Percentiles rank a stretch among this genome's conserved stretches.
These are phyloP conservation scores for Aspergillus thermomutatus DNA, from an alignment of 2,329 filamentous ascomycete genomes.

Conservation along the genomic window DNA sequence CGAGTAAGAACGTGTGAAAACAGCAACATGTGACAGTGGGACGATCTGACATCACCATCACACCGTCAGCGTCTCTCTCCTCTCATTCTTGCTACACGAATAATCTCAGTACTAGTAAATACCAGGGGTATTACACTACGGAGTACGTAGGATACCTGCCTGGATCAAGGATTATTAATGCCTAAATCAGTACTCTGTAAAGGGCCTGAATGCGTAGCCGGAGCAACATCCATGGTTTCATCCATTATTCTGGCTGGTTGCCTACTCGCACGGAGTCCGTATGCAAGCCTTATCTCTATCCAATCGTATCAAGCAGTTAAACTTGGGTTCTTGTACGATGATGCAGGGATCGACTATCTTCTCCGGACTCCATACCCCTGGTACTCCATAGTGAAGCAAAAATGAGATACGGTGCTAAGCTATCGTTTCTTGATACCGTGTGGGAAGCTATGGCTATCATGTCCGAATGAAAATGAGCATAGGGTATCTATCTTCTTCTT, in stretches of 20 bases:
- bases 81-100: not conserved
- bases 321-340: not conserved
- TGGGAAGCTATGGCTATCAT: not conserved
- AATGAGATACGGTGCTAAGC: not conserved
- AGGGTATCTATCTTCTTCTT: not conserved
- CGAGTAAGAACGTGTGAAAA: not conserved
- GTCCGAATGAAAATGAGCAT: not conserved
- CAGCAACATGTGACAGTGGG: not conserved
- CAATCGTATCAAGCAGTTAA: conserved; percentile 1
- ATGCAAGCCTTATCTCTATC: conserved; percentile 6
- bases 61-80: too few species aligned
- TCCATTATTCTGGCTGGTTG: too few species aligned
- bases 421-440: not conserved
- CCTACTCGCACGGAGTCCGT: not conserved
- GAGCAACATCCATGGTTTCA: too few species aligned
- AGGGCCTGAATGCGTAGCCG: not conserved
- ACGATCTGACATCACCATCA: not conserved
- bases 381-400: not conserved
- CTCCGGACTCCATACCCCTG: not conserved
- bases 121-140: not conserved
- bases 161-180: not conserved
- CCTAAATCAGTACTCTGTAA: not conserved
- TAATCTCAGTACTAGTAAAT: not conserved
- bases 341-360: not conserved
- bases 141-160: not conserved